Evolutionary conservation across 495 filamentous ascomycete species (phyloP).

Genomic region (Podospora tetraspora): DNA sequence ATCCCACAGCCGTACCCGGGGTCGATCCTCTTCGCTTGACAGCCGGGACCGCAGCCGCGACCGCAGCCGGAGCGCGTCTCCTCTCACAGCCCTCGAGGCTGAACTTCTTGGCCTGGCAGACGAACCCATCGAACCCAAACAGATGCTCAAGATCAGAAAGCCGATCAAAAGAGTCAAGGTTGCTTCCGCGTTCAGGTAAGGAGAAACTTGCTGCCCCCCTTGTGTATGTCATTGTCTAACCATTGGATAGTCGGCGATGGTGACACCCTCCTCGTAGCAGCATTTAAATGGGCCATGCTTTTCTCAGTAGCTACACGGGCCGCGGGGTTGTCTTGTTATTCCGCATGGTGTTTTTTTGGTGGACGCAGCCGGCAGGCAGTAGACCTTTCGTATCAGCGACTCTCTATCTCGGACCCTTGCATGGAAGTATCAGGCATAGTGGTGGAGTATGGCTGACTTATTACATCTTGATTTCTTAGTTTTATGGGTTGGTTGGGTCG

Average conservation of each 20-base stretch:
- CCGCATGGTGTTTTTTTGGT: not conserved
- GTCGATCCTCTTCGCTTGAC: not conserved
- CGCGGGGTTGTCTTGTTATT: not conserved
- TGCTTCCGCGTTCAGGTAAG: slow-evolving; percentile 27
- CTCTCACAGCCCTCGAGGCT: slow-evolving; percentile 22
- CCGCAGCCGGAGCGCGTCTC: slow-evolving; percentile 24
- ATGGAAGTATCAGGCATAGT: not conserved
- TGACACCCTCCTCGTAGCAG: not conserved
- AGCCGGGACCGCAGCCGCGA: slow-evolving; percentile 8
- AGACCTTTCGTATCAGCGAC: not conserved
- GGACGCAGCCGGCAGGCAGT: not conserved
- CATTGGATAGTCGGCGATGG: slow-evolving; percentile 2
- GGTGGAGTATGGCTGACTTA: not conserved
- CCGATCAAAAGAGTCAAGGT: slow-evolving; percentile 25
- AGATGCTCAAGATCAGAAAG: slow-evolving; percentile 19
- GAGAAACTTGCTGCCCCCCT: not conserved
- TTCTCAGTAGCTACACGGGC: not conserved
- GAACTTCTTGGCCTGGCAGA: slow-evolving; percentile 22
- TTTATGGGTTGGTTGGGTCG: not conserved
- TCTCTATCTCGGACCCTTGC: not conserved
- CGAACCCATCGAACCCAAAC: slow-evolving; percentile 14
- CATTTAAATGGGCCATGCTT: not conserved
- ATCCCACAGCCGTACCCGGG: slow-evolving; percentile 16
- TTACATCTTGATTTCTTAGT: not conserved
- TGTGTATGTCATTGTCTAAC: not conserved